Percentiles rank a stretch among this genome's conserved stretches.
Conservation (phyloP, 1,284 basidiomycete species). For the Sporisorium sorghi region DNA sequence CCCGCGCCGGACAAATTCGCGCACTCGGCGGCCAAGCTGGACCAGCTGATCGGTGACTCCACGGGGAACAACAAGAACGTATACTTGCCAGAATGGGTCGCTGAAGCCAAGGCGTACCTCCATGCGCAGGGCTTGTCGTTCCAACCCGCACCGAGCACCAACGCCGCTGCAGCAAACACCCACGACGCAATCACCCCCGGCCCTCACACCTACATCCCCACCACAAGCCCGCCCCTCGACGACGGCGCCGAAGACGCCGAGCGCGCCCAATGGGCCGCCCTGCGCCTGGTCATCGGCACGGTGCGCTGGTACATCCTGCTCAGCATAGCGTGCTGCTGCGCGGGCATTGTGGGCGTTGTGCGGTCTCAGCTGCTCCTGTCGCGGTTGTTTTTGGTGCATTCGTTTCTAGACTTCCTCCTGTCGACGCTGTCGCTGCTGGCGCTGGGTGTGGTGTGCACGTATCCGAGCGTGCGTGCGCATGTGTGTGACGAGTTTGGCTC, state of each 20-base stretch:
- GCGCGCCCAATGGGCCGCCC: constrained; percentile 52
- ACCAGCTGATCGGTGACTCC: constrained; percentile 21
- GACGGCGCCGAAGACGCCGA: constrained; percentile 49
- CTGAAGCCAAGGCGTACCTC: constrained; percentile 48
- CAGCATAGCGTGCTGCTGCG: constrained; percentile 43
- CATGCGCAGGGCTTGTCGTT: constrained; percentile 38
- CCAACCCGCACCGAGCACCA: constrained; percentile 13
- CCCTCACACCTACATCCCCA: constrained; percentile 12
- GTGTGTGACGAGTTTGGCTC: constrained; percentile 56
- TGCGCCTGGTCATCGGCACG: constrained; percentile 37
- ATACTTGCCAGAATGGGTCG: constrained; percentile 37
- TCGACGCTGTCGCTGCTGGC: constrained; percentile 54
- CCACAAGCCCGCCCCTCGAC: constrained; percentile 16
- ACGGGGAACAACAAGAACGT: constrained; percentile 26
- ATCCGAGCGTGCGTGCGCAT: constrained; percentile 47
- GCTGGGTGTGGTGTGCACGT: constrained; percentile 51
- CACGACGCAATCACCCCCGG: constrained; percentile 2
- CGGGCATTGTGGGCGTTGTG: constrained; percentile 48
- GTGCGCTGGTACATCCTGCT: constrained; percentile 47
- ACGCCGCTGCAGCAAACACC: not conserved
- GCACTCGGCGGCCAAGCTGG: constrained; percentile 29
- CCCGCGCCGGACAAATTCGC: constrained; percentile 17
- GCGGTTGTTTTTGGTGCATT: constrained; percentile 55
- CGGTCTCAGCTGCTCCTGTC: constrained; percentile 47
- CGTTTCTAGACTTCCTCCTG: constrained; percentile 58